Evolutionary conservation across 257 asterid species (phyloP).

Genomic region (Paulownia fortunei): DNA sequence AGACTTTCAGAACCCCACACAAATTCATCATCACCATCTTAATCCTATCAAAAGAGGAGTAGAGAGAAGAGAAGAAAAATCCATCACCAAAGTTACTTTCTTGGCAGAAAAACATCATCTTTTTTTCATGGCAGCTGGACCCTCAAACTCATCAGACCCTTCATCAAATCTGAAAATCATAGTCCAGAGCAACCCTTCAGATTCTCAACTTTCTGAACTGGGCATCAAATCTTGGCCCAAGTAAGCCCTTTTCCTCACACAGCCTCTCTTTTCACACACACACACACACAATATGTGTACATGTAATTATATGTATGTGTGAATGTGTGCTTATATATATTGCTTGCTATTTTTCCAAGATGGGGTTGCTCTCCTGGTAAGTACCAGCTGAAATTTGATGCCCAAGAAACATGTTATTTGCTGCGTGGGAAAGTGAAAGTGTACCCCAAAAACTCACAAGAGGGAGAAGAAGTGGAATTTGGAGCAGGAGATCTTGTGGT

Average conservation of each 20-base stretch:
- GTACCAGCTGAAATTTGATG: constrained; percentile 79
- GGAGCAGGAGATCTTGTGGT: constrained; percentile 91
- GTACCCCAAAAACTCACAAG: constrained; percentile 57
- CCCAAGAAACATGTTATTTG: constrained; percentile 77
- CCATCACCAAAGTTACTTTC: background rate
- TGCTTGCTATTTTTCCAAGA: too few relatives aligned
- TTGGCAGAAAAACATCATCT: background rate
- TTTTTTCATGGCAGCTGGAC: constrained; percentile 32
- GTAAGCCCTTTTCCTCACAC: constrained; percentile 44
- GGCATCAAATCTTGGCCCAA: constrained; percentile 97
- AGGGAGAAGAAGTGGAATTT: constrained; percentile 64
- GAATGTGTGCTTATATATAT: too few relatives aligned
- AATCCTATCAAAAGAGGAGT: too few relatives aligned
- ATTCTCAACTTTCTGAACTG: constrained; percentile 67
- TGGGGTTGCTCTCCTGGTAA: constrained; percentile 96
- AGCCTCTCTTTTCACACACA: background rate
- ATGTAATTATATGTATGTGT: too few relatives aligned
- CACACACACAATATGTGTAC: background rate
- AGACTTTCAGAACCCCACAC: background rate
- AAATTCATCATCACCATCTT: background rate
- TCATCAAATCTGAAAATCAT: constrained; percentile 61
- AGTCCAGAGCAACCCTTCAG: constrained; percentile 74
- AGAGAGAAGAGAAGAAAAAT: background rate
- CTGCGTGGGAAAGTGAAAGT: constrained; percentile 81
- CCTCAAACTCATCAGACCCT: constrained; percentile 48